Percentiles rank a stretch among this genome's conserved stretches.
phyloP scores from a whole-genome alignment of 495 filamentous ascomycete genomes.

The Trichocladium uniseriatum region DNA sequence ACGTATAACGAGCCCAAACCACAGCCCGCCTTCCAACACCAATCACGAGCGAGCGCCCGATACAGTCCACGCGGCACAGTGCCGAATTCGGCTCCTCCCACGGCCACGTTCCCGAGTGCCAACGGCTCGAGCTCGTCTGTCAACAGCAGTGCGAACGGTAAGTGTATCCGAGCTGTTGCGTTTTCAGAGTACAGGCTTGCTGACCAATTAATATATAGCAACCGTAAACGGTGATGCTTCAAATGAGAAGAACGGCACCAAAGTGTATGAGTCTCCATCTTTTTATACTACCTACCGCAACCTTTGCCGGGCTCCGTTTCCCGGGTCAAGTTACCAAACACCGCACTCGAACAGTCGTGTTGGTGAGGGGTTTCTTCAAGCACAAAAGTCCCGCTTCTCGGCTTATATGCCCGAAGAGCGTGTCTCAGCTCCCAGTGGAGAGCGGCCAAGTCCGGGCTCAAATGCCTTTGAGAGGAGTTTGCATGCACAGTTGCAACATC shows the following conservation, averaged over 20 bases:
- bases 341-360: conserved; percentile 8
- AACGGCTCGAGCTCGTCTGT: conserved; percentile 12
- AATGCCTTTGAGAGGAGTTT: conserved; percentile 22
- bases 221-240: conserved; percentile 14
- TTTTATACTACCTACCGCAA: conserved; percentile 3
- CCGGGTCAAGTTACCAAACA: not conserved
- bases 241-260: conserved; percentile 13
- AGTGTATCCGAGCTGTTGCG: not conserved
- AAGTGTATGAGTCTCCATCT: conserved; percentile 22
- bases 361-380: conserved; percentile 1
- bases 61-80: conserved; percentile 19
- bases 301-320: not conserved
- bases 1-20: not conserved
- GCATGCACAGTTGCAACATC: conserved; percentile 17
- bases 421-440: conserved; percentile 22
- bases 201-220: conserved; percentile 8
- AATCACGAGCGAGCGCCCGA: conserved; percentile 21
- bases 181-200: not conserved
- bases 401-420: conserved; percentile 1
- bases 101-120: conserved; percentile 6
- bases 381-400: not conserved
- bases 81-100: conserved; percentile 10
- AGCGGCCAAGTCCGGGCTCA: conserved; percentile 4
- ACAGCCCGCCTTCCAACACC: conserved; percentile 6
- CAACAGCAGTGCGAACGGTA: conserved; percentile 19